Evolutionary conservation across 441 rosid species (phyloP).

Genomic region (Erodium moschatum): DNA sequence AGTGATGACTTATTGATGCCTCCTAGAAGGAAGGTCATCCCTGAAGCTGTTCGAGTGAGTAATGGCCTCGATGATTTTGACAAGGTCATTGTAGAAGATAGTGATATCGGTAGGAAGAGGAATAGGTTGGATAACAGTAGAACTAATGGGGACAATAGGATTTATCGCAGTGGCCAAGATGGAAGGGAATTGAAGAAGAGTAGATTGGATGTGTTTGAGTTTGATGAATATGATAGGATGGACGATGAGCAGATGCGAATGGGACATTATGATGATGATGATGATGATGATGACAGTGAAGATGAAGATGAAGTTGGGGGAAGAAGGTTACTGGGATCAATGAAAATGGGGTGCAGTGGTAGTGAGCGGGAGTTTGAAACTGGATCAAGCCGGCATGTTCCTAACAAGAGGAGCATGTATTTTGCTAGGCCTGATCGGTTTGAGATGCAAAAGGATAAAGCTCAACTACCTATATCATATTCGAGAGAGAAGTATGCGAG

Average conservation of each 20-base stretch:
- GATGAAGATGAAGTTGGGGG: slow-evolving; percentile 22
- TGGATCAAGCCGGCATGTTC: slow-evolving; percentile 47
- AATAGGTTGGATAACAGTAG: slow-evolving; percentile 2
- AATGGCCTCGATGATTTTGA: slow-evolving; percentile 8
- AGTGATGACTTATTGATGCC: slow-evolving; percentile 17
- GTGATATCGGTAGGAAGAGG: slow-evolving; percentile 9
- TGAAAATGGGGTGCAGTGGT: slow-evolving; percentile 32
- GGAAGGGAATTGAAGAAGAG: slow-evolving; percentile 25
- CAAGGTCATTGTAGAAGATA: slow-evolving; percentile 5
- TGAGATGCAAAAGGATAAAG: slow-evolving; percentile 32
- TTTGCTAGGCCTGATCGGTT: slow-evolving; percentile 25
- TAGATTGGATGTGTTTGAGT: slow-evolving; percentile 66
- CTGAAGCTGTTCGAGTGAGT: slow-evolving; percentile 17
- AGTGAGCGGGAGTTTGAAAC: slow-evolving; percentile 38
- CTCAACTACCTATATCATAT: slow-evolving; percentile 26
- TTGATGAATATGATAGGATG: slow-evolving; percentile 69
- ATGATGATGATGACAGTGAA: not conserved
- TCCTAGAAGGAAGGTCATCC: slow-evolving; percentile 9
- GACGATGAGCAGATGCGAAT: slow-evolving; percentile 41
- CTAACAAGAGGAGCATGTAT: slow-evolving; percentile 31
- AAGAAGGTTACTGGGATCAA: slow-evolving; percentile 42
- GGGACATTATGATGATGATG: slow-evolving; percentile 31
- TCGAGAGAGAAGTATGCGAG: slow-evolving; percentile 38
- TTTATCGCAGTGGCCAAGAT: slow-evolving; percentile 10
- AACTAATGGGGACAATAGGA: slow-evolving; percentile 7